Percentiles rank a stretch among this genome's conserved stretches.
phyloP scores from a whole-genome alignment of 2,329 filamentous ascomycete genomes.

The Thelonectria rubi region DNA sequence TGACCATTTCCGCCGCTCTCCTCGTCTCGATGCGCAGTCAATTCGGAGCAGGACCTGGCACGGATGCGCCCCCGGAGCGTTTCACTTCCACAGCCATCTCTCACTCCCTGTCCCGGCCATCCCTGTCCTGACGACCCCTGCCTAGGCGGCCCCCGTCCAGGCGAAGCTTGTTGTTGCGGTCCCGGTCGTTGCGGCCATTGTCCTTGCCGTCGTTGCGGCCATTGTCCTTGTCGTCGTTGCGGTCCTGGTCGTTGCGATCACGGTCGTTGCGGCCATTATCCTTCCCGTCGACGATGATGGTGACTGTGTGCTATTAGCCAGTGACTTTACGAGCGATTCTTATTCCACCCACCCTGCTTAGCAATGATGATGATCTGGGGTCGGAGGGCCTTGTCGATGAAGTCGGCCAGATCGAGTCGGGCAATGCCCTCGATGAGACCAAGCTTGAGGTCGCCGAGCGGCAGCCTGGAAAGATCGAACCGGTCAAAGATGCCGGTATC shows the following conservation, averaged over 20 bases:
- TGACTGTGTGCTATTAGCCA: not conserved
- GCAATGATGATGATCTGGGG: conserved; percentile 44
- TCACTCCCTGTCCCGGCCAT: too few relatives aligned
- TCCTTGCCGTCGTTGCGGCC: not conserved
- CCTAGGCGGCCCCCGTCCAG: too few relatives aligned
- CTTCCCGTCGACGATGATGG: not conserved
- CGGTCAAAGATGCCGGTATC: conserved; percentile 43
- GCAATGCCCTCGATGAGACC: conserved; percentile 43
- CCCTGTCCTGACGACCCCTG: too few relatives aligned
- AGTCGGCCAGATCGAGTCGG: conserved; percentile 42
- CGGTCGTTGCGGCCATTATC: not conserved
- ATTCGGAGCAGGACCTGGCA: too few relatives aligned
- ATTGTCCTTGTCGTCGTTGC: not conserved
- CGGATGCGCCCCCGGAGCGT: too few relatives aligned
- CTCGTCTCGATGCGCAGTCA: too few relatives aligned
- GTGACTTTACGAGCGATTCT: not conserved
- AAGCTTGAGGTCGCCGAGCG: conserved; percentile 42
- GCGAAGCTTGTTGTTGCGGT: too few relatives aligned
- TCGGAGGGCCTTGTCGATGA: conserved; percentile 41
- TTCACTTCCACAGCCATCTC: too few relatives aligned
- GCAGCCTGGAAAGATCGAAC: conserved; percentile 42
- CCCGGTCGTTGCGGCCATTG: not conserved
- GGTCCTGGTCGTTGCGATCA: not conserved
- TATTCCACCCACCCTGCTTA: conserved; percentile 33
- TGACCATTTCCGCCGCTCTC: too few relatives aligned